phyloP scores from a whole-genome alignment of 495 filamentous ascomycete species.

The Hyaloscypha bicolor region DNA sequence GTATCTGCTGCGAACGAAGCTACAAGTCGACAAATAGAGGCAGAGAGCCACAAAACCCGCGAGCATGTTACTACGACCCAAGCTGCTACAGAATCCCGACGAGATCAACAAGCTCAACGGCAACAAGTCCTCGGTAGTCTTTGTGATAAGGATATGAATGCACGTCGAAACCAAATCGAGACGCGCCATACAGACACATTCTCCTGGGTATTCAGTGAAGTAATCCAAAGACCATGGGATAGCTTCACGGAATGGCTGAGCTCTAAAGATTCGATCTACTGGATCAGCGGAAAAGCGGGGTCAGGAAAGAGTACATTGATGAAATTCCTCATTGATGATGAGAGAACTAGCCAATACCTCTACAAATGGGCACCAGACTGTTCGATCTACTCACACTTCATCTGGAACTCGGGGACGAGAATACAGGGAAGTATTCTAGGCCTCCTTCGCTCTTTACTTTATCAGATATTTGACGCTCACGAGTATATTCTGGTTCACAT shows the following conservation, averaged over 20 bases:
- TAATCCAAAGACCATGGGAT: slow-evolving; percentile 1
- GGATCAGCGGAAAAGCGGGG: background rate
- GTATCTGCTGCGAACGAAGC: background rate
- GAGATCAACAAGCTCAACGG: background rate
- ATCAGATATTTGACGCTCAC: slow-evolving; percentile 22
- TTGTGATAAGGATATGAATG: background rate
- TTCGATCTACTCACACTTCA: background rate
- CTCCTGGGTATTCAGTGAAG: background rate
- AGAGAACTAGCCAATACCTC: slow-evolving; percentile 6
- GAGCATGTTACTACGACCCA: background rate
- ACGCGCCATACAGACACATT: slow-evolving; percentile 2
- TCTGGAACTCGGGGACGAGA: background rate
- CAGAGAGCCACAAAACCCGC: slow-evolving; percentile 5
- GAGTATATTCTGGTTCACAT: slow-evolving; percentile 16
- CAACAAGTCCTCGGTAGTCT: background rate
- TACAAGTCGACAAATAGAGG: background rate
- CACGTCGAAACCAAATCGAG: background rate
- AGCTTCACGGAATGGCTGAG: background rate
- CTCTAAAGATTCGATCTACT: too few species aligned
- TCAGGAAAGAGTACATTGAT: background rate
- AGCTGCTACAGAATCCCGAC: background rate
- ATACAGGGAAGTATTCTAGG: slow-evolving; percentile 18
- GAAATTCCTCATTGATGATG: slow-evolving; percentile 2
- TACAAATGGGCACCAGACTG: background rate
- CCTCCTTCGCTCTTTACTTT: slow-evolving; percentile 31